These are phyloP conservation scores for Colletotrichum acutatum DNA, from an alignment of 2,329 filamentous ascomycete genomes.

Conservation along the genomic window DNA sequence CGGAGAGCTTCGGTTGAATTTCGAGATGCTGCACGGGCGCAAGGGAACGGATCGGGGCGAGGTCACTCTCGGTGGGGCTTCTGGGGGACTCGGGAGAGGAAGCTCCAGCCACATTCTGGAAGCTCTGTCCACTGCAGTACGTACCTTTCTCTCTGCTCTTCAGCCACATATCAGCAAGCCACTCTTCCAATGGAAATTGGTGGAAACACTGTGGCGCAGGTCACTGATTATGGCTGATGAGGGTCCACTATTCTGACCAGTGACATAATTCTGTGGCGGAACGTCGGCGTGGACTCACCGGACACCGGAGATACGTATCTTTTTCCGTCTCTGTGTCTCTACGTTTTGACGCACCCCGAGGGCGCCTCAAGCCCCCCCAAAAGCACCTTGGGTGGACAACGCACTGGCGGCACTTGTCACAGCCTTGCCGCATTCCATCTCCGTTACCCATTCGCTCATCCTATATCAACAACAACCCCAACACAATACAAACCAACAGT, in stretches of 20 bases:
- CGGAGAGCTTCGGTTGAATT: constrained; percentile 31
- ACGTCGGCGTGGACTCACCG: not conserved
- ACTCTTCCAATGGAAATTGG: not conserved
- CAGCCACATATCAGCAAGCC: too few relatives aligned
- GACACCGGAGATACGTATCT: not conserved
- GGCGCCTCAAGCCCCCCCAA: too few relatives aligned
- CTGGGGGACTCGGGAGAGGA: not conserved
- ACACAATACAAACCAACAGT: not conserved
- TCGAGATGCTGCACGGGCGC: constrained; percentile 30
- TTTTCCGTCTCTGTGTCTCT: not conserved
- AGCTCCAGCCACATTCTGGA: constrained; percentile 6
- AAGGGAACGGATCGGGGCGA: constrained; percentile 7
- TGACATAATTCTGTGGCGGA: constrained; percentile 28
- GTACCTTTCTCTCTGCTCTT: too few relatives aligned
- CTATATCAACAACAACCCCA: not conserved
- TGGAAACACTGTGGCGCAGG: not conserved
- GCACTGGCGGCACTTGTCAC: constrained; percentile 4
- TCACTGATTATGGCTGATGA: not conserved
- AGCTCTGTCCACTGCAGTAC: not conserved
- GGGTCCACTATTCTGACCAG: not conserved
- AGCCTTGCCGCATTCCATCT: constrained; percentile 32
- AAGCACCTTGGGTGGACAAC: not conserved
- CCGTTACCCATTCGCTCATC: not conserved
- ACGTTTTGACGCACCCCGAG: not conserved
- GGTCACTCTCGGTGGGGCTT: not conserved